Evolutionary conservation across 768 basidiomycete genomes (phyloP), one percentile per base, ranked within the genome.

Genomic region (Psilocybe subaeruginosa): DNA sequence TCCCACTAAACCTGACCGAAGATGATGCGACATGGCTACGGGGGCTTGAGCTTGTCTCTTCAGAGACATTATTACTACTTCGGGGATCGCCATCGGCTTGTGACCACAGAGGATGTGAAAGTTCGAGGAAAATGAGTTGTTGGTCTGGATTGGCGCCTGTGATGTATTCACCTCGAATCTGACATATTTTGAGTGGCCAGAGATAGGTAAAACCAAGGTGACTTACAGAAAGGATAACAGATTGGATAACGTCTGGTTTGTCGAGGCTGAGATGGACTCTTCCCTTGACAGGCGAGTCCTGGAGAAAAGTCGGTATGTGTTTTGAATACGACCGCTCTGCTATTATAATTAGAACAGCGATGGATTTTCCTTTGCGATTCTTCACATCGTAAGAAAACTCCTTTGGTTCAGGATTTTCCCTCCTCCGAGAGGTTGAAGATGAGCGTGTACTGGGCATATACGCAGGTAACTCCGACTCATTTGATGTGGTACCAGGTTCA

Each of bases 221-320:
- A 65, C 77, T 67, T 66, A 87, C 88, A 59, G 78, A 76, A 53
- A 89, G 63, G 11, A 73, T 71, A 11, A 89, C 78, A 9, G 76
- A 75, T 60, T 82, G 79, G 49, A 86, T 78, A 19, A 74, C 73
- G 45, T 85, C 82, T 5, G 78, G 73, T 39, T 74, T 74, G 4
- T 72, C 73, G 16, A 77, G 60, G 51, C 68, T 67, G 27, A 82
- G 66, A 6, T 67, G 68, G 11, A 81, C 74, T 41, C 70, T 69
- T 8, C 81, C 80, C 41, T 67, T 67, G 4, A 80, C 65, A 2
- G 64, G 62, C 8, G 69, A 66, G 41, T 76, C 76, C 65, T 82
- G 74, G 14, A 75, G 46, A 63, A 76, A 72, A 1, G 70, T 74
- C 5, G 80, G 78, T 14, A 72, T 55, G 12, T 71, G 70, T 11